Evolutionary conservation across 1,139 yeast genomes (phyloP).

Genomic region (Pneumocystis murina): DNA sequence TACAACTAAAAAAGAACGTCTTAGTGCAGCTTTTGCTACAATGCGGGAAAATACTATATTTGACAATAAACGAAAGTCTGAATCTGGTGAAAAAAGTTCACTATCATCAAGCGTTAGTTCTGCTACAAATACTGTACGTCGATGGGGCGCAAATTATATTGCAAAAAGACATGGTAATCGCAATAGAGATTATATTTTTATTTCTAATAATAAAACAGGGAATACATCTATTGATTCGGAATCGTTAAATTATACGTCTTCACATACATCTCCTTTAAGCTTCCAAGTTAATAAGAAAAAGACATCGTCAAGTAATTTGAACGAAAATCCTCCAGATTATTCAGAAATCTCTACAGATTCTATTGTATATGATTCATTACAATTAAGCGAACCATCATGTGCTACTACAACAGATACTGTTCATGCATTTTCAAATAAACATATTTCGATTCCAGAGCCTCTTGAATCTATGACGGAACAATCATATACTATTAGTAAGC

Average conservation of each 20-base stretch:
- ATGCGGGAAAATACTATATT: neutral
- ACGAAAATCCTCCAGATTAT: neutral
- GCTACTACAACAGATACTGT: neutral
- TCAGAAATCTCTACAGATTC: neutral
- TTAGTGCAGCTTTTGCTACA: conserved; percentile 5
- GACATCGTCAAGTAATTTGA: neutral
- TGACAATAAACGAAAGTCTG: neutral
- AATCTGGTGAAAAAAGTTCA: neutral
- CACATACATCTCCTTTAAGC: neutral
- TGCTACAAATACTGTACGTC: neutral
- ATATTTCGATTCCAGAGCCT: neutral
- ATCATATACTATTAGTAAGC: neutral
- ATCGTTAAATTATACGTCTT: neutral
- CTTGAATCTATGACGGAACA: neutral
- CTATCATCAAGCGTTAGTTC: neutral
- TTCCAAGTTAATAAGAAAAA: neutral
- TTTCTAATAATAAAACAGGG: neutral
- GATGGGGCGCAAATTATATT: neutral
- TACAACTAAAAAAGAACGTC: neutral
- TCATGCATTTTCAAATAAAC: neutral
- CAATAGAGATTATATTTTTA: neutral
- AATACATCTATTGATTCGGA: neutral
- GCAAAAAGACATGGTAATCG: neutral
- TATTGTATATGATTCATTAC: neutral
- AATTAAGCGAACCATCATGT: neutral